Percentiles rank a stretch among this genome's conserved stretches.
These are phyloP conservation scores for Citrullus mucosospermus DNA, from an alignment of 306 rosid species.

Conservation along the genomic window DNA sequence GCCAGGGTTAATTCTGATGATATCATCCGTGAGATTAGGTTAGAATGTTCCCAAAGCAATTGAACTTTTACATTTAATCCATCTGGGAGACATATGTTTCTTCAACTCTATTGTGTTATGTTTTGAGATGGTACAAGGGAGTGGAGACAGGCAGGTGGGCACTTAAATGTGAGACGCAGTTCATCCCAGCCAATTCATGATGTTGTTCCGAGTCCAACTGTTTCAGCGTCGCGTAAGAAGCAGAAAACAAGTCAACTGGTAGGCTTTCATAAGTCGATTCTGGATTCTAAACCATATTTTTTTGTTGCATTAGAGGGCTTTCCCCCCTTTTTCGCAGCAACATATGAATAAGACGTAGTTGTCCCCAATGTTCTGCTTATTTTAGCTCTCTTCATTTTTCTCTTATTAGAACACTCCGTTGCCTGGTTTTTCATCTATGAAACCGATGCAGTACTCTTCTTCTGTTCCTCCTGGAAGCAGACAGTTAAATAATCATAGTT, in stretches of 20 bases:
- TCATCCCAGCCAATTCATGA: conserved; percentile 70
- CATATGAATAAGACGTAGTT: background rate
- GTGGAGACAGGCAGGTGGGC: conserved; percentile 77
- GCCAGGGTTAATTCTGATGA: conserved; percentile 40
- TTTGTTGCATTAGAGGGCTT: background rate
- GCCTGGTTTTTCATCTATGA: conserved; percentile 16
- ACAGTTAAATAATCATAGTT: conserved; percentile 22
- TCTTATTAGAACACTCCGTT: conserved; percentile 1
- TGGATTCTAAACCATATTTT: background rate
- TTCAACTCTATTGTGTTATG: conserved; percentile 8
- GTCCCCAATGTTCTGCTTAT: background rate
- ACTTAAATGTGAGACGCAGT: conserved; percentile 46
- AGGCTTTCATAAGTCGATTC: conserved; percentile 17
- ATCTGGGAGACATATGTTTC: background rate
- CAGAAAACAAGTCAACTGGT: conserved; percentile 82
- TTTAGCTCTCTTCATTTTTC: background rate
- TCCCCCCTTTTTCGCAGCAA: background rate
- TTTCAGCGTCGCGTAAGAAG: conserved; percentile 79
- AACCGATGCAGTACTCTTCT: conserved; percentile 33
- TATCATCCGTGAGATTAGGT: conserved; percentile 36
- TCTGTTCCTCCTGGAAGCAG: conserved; percentile 23
- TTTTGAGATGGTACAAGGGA: conserved; percentile 42
- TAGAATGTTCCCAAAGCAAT: background rate
- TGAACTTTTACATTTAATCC: background rate
- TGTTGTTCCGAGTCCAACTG: conserved; percentile 63